Evolutionary conservation across 1,284 basidiomycete genomes (phyloP).

Genomic region (Laetiporus sulphureus): DNA sequence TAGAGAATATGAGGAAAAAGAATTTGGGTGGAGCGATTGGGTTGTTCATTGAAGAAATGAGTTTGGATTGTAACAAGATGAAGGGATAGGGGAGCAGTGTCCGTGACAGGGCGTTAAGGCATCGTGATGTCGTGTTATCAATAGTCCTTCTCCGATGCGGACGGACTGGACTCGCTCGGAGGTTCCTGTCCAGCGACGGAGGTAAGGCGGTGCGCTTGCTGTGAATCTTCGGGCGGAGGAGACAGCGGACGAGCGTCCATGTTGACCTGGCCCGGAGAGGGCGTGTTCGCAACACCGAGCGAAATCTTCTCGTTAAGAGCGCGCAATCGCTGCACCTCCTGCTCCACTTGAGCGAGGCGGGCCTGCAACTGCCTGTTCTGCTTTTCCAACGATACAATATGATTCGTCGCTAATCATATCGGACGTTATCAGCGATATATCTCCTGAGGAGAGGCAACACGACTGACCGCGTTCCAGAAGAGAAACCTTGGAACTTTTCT

Average conservation of each 20-base stretch:
- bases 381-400: constrained; percentile 65
- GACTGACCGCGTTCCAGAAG: constrained; percentile 75
- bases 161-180: constrained; percentile 50
- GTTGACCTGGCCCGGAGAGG: constrained; percentile 41
- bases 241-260: constrained; percentile 53
- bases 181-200: constrained; percentile 48
- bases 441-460: constrained; percentile 4
- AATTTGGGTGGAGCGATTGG: constrained; percentile 6
- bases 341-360: constrained; percentile 55
- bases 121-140: constrained; percentile 28
- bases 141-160: constrained; percentile 52
- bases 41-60: constrained; percentile 7
- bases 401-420: constrained; percentile 53
- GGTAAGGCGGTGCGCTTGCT: constrained; percentile 43
- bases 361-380: constrained; percentile 61
- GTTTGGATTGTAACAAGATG: constrained; percentile 10
- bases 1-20: constrained; percentile 5
- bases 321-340: constrained; percentile 61
- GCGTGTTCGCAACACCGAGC: constrained; percentile 46
- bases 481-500: constrained; percentile 86
- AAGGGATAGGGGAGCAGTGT: constrained; percentile 13
- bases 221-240: constrained; percentile 48
- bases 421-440: constrained; percentile 8
- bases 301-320: constrained; percentile 76
- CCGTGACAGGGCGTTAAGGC: constrained; percentile 15